Conservation (phyloP, 495 filamentous ascomycete species). For the Achaetomiella virescens region DNA sequence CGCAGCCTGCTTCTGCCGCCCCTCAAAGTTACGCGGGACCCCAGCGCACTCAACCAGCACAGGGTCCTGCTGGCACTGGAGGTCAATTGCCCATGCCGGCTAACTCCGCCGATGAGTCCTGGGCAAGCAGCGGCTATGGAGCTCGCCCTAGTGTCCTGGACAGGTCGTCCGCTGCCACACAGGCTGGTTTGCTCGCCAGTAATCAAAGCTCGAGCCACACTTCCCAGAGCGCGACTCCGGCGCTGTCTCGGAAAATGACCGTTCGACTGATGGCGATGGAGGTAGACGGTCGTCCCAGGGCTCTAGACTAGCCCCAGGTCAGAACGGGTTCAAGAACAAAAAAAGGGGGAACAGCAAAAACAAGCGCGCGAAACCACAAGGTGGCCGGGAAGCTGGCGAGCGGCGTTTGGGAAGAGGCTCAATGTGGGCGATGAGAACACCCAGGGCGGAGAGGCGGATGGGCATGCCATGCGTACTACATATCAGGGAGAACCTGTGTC, state of each 20-base stretch:
- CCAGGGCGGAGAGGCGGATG: constrained; percentile 24
- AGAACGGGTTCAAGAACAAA: background rate
- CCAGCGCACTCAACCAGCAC: background rate
- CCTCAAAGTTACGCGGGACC: background rate
- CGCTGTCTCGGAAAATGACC: constrained; percentile 2
- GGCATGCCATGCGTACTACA: constrained; percentile 29
- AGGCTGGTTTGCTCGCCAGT: background rate
- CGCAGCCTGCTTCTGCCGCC: background rate
- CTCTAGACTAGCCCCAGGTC: background rate
- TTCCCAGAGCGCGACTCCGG: background rate
- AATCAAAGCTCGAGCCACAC: background rate
- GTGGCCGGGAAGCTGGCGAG: background rate
- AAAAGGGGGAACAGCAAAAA: constrained; percentile 5
- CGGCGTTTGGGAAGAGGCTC: constrained; percentile 20
- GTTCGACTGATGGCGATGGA: background rate
- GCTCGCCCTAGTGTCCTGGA: background rate
- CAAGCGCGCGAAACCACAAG: constrained; percentile 11
- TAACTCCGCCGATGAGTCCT: background rate
- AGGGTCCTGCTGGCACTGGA: background rate
- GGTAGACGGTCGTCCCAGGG: constrained; percentile 9
- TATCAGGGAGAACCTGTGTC: constrained; percentile 19
- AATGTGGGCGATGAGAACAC: constrained; percentile 23
- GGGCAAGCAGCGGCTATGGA: background rate
- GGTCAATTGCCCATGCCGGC: background rate
- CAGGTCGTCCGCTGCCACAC: background rate